A percentile compares a stretch with the other conserved stretches of the same genome.
Conservation (phyloP, 1,139 yeast genomes). For the Kurtzmaniella natalensis region DNA sequence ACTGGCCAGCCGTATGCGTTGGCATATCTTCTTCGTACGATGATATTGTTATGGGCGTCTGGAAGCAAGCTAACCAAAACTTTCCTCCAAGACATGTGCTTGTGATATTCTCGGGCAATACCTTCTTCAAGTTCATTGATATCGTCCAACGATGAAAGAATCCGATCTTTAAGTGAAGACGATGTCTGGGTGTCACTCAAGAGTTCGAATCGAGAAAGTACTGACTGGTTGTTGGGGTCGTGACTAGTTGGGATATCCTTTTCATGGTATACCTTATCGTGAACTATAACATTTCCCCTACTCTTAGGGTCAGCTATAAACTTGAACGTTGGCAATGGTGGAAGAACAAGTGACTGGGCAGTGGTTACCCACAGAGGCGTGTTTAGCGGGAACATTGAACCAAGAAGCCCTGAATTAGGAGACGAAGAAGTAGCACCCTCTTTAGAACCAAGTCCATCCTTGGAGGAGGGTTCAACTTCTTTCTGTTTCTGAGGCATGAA, state of each 20-base stretch:
- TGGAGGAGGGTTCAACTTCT: constrained; percentile 22
- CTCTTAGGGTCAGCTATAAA: constrained; percentile 62
- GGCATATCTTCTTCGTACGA: constrained; percentile 83
- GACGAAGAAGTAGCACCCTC: constrained; percentile 6
- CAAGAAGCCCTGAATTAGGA: constrained; percentile 8
- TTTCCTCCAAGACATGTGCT: constrained; percentile 84
- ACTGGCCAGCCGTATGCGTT: constrained; percentile 98
- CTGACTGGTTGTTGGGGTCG: not conserved
- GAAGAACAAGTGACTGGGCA: constrained; percentile 74
- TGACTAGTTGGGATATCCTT: constrained; percentile 25
- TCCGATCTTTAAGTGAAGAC: constrained; percentile 13
- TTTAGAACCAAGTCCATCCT: constrained; percentile 12
- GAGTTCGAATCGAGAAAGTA: not conserved
- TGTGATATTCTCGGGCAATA: constrained; percentile 88
- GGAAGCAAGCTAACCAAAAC: constrained; percentile 82
- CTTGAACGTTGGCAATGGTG: constrained; percentile 74
- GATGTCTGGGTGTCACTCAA: not conserved
- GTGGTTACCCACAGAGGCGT: constrained; percentile 71
- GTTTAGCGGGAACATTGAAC: constrained; percentile 5
- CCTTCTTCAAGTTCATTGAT: constrained; percentile 57
- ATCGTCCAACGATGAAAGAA: constrained; percentile 23
- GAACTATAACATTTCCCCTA: constrained; percentile 33
- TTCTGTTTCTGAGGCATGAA: constrained; percentile 44
- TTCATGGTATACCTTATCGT: constrained; percentile 38
- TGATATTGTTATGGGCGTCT: constrained; percentile 93